A percentile compares a stretch with the other conserved stretches of the same genome.
These are phyloP conservation scores for Candida sp. DNA, from an alignment of 1,139 yeast species.

Conservation along the genomic window DNA sequence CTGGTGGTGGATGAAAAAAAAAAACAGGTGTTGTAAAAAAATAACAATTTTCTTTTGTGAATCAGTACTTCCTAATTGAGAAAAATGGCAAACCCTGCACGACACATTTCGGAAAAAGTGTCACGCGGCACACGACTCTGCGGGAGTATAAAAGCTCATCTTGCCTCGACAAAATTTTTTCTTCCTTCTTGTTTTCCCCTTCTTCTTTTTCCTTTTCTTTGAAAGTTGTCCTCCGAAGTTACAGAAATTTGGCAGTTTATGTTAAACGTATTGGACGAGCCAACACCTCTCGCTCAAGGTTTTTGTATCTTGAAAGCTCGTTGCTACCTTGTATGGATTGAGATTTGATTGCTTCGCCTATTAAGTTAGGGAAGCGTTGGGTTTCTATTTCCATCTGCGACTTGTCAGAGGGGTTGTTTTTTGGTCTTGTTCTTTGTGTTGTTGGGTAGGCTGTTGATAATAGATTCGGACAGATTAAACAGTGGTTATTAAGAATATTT, in stretches of 20 bases:
- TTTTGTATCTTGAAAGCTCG: conserved; percentile 17
- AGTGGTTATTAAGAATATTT: conserved; percentile 55
- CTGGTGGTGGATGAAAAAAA: not conserved
- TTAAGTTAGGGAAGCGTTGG: conserved; percentile 47
- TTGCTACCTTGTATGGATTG: conserved; percentile 11
- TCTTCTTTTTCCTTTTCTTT: conserved; percentile 21
- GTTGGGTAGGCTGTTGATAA: conserved; percentile 41
- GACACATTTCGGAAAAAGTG: not conserved
- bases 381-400: conserved; percentile 10
- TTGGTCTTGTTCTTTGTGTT: conserved; percentile 17
- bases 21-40: not conserved
- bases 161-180: conserved; percentile 6
- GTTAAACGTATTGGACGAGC: conserved; percentile 17
- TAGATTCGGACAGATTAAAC: conserved; percentile 49
- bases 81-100: not conserved
- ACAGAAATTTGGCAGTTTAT: conserved; percentile 34
- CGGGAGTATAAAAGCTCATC: conserved; percentile 1
- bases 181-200: conserved; percentile 7
- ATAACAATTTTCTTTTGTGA: not conserved
- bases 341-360: conserved; percentile 41
- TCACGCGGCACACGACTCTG: not conserved
- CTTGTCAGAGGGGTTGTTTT: conserved; percentile 19
- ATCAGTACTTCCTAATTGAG: too few relatives aligned
- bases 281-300: conserved; percentile 8
- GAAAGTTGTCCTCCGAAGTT: conserved; percentile 46